Conservation (phyloP, 108 stramenopile genomes). For the Pseudonitzschia multistriata region DNA sequence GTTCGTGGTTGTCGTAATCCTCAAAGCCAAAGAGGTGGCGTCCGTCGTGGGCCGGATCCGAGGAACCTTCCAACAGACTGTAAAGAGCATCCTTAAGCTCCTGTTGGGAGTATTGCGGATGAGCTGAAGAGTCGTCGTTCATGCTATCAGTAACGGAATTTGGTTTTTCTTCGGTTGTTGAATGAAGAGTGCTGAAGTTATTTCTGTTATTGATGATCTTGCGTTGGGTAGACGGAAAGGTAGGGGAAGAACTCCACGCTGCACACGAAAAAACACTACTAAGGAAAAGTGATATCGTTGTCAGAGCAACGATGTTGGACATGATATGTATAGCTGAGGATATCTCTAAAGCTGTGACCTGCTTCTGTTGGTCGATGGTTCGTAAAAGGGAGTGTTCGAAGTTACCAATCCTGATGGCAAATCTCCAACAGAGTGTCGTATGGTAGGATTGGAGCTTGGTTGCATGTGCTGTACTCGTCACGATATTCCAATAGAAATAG, state of each 20-base stretch:
- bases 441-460: too few species aligned
- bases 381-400: too few species aligned
- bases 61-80: constrained; percentile 41
- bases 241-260: constrained; percentile 12
- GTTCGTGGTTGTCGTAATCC: constrained; percentile 52
- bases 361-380: neutral
- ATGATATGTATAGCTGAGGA: neutral
- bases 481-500: too few species aligned
- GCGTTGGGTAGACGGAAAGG: neutral
- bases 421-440: too few species aligned
- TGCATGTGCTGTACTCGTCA: too few species aligned
- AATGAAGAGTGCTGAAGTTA: constrained; percentile 2
- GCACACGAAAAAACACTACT: neutral
- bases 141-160: neutral
- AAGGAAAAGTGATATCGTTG: neutral
- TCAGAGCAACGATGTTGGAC: neutral
- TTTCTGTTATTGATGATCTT: neutral
- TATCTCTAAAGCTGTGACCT: neutral
- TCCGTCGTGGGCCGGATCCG: constrained; percentile 42
- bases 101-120: constrained; percentile 44
- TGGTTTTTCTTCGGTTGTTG: constrained; percentile 11
- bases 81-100: constrained; percentile 56
- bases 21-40: constrained; percentile 60
- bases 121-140: neutral
- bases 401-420: too few species aligned